Conservation (phyloP, 2,329 filamentous ascomycete species). For the Trichoderma koningiopsis region DNA sequence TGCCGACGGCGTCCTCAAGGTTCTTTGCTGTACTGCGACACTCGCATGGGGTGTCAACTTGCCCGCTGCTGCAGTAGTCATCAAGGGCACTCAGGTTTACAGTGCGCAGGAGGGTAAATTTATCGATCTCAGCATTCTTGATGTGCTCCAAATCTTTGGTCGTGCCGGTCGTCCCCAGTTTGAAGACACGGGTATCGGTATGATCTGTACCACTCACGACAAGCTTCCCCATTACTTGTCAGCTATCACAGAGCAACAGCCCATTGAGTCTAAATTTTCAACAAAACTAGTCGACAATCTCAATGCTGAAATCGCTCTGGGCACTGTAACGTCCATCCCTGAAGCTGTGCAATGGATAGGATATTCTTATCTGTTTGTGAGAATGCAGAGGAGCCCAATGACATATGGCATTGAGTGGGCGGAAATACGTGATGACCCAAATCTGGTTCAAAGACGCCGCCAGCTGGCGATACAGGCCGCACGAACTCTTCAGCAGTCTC, state of each 20-base stretch:
- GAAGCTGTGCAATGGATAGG: constrained; percentile 98
- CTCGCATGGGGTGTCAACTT: constrained; percentile 99
- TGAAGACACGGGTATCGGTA: constrained; percentile 95
- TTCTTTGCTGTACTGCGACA: constrained; percentile 97
- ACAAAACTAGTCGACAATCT: constrained; percentile 93
- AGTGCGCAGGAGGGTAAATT: constrained; percentile 96
- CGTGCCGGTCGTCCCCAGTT: constrained; percentile 97
- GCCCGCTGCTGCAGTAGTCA: constrained; percentile 92
- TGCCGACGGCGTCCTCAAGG: constrained; percentile 86
- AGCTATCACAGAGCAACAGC: constrained; percentile 92
- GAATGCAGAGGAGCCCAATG: constrained; percentile 90
- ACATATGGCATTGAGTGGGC: constrained; percentile 95
- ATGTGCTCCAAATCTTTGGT: constrained; percentile 97
- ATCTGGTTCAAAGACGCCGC: constrained; percentile 80
- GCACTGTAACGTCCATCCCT: constrained; percentile 90
- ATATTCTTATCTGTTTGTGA: constrained; percentile 95
- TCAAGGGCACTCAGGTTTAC: constrained; percentile 97
- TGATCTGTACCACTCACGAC: constrained; percentile 96
- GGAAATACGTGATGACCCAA: constrained; percentile 85
- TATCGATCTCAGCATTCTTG: constrained; percentile 91
- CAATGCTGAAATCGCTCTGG: constrained; percentile 90
- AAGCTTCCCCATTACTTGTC: constrained; percentile 88
- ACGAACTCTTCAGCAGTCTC: constrained; percentile 81
- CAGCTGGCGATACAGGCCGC: constrained; percentile 89
- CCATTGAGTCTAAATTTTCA: constrained; percentile 96